Base-by-base conservation (phyloP, 331 rosid genomes). In the Malus hybrid region DNA sequence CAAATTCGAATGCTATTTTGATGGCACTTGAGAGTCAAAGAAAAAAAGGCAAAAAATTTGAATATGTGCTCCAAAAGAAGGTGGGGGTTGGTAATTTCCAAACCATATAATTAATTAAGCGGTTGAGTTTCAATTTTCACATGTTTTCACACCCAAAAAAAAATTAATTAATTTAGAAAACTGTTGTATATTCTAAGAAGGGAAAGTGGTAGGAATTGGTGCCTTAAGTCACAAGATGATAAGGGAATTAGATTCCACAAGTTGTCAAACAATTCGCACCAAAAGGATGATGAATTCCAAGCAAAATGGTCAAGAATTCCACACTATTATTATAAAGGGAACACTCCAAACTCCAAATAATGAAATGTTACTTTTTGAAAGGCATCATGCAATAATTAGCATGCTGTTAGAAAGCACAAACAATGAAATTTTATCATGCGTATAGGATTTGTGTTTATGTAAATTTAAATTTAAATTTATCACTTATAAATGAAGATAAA, bases 381-480 rank as follows among this genome's bases (percentile, higher is more conserved):
- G 44, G 56, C 56, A 50, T 50, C 56, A 50, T 55, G 44, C 44
- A 39, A 39, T 42, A 42, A 42, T 42, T 42, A 42, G 48, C 48
- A 42, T 42, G 48, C 14, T 42, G 48, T 10, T 10, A 0, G 14
- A 42, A 10, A 42, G 48, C 14, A 42, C 5, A 42, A 10, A 10
- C 14, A 42, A 42, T 3, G 4, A 42, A 42, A 42, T 42, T 0
- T 10, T 39, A 39, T 39, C 4, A 39, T 36, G 44, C 0, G 4
- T 2, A 36, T 9, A 0, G 1, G 0, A 39, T 3, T 39, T 1
- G 1, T 9, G 12, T 8, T 10, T 42, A 2, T 42, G 5, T 3
- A 10, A 42, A 10, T 1, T 3, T 1, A 42, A 42, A 1, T 3
- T 10, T 0, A 10, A 42, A 10, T 10, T 42, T 42, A 42, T 3